These are phyloP conservation scores for Colletotrichum karsti DNA, from an alignment of 2,329 filamentous ascomycete species.

Conservation along the genomic window DNA sequence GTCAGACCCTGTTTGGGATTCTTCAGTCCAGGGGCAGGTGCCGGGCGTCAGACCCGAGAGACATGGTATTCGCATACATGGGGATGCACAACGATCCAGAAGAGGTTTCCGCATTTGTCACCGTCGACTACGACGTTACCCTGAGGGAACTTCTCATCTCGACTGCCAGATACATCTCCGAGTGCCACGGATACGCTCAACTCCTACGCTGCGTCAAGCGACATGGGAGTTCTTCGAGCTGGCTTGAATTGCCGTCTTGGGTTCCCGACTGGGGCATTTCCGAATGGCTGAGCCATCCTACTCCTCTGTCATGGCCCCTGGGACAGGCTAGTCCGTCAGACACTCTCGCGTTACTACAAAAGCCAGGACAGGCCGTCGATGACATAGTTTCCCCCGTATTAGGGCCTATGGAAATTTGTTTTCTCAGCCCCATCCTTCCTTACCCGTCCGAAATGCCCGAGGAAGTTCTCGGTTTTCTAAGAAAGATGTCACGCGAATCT, in stretches of 20 bases:
- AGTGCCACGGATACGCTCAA: accelerated
- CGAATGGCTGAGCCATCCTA: not conserved
- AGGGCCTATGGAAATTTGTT: too few species aligned
- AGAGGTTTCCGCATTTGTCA: not conserved
- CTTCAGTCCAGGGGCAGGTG: not conserved
- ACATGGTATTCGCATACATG: not conserved
- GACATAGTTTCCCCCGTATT: not conserved
- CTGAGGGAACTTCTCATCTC: not conserved
- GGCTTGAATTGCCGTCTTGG: not conserved
- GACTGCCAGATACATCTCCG: not conserved
- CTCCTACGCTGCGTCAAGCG: not conserved
- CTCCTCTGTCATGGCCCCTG: not conserved
- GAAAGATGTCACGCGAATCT: not conserved
- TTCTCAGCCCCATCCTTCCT: not conserved
- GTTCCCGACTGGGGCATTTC: not conserved
- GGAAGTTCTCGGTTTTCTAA: not conserved
- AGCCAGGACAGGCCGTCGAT: not conserved
- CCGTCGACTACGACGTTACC: not conserved
- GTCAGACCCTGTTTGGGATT: not conserved
- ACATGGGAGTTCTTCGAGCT: accelerated
- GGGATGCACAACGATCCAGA: not conserved
- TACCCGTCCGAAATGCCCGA: not conserved
- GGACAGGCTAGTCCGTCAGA: too few species aligned
- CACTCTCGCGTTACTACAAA: too few species aligned
- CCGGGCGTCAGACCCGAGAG: not conserved